Base-by-base conservation (phyloP, 148 eudicot species). In the Simmondsia chinensis region DNA sequence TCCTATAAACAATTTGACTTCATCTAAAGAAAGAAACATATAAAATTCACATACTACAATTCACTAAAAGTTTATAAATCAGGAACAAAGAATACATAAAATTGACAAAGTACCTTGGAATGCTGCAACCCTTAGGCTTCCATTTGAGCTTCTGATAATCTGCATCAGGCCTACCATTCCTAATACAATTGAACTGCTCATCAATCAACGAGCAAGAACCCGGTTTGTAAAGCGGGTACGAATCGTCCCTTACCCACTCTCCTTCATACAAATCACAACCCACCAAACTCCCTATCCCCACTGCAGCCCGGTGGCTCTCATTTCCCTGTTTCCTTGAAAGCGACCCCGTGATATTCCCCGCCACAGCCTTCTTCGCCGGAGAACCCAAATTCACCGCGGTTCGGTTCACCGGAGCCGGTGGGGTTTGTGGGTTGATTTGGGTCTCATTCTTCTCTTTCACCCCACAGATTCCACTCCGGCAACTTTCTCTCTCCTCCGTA, bases 221-320 rank as follows among this genome's bases (percentile, higher is more conserved):
- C 2, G 88, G 75, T 60, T 76, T 65, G 49, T 80, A 80, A 33
- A 80, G 67, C 4, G 88, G 88, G 48, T 80, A 80, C 6, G 77
- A 57, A 0, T 80, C 80, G 71, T 80, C 88, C 57, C 52, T 73
- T 9, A 73, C 66, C 88, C 88, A 80, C 6, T 51, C 45, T 18
- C 88, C 88, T 70, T 80, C 77, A 64, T 74, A 85, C 24, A 85
- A 33, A 69, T 80, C 72, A 55, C 95, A 85, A 40, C 51, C 70
- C 52, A 72, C 52, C 60, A 85, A 49, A 24, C 50, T 46, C 24
- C 59, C 52, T 14, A 74, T n/a, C n/a, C n/a, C n/a, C n/a, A n/a
- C n/a, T n/a, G n/a, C n/a, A n/a, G n/a, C n/a, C n/a, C n/a, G n/a
- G n/a, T n/a, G n/a, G n/a, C n/a, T 27, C 11, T n/a, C 60, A 25